These are phyloP conservation scores for Chytridium lagenaria DNA, from an alignment of 371 early-diverging fungal genomes.

Conservation along the genomic window DNA sequence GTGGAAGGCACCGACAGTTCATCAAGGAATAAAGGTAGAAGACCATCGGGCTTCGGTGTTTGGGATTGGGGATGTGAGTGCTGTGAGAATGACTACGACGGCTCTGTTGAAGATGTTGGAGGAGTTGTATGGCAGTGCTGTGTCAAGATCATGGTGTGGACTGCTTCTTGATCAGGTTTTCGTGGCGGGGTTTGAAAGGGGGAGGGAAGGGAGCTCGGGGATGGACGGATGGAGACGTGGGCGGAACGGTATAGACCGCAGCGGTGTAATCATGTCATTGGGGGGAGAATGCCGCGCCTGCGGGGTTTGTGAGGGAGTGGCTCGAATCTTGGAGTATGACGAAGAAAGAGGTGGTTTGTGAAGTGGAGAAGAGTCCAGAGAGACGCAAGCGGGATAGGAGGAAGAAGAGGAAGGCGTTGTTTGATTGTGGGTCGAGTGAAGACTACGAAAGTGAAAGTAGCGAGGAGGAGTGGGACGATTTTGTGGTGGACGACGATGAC, in stretches of 20 bases:
- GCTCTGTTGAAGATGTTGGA: not conserved
- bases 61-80: not conserved
- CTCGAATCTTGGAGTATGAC: slow-evolving; percentile 9
- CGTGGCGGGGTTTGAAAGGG: not conserved
- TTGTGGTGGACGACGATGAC: not conserved
- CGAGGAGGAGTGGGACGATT: slow-evolving; percentile 1
- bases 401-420: slow-evolving; percentile 7
- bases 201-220: too few species aligned
- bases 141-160: not conserved
- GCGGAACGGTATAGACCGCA: slow-evolving; percentile 13
- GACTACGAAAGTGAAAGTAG: not conserved
- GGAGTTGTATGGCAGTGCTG: not conserved
- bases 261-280: slow-evolving; percentile 1
- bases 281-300: not conserved
- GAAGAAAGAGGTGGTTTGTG: not conserved
- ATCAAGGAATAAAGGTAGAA: not conserved
- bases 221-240: too few species aligned
- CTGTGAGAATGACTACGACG: not conserved
- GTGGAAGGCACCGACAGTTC: not conserved
- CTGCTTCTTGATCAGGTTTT: not conserved
- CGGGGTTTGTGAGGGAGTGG: slow-evolving; percentile 9
- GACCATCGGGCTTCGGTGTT: not conserved
- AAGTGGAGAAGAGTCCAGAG: not conserved
- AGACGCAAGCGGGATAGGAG: slow-evolving; percentile 1
- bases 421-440: slow-evolving; percentile 14